Base-by-base conservation (phyloP, 2,329 filamentous ascomycete genomes). In the Trichoderma sp. region DNA sequence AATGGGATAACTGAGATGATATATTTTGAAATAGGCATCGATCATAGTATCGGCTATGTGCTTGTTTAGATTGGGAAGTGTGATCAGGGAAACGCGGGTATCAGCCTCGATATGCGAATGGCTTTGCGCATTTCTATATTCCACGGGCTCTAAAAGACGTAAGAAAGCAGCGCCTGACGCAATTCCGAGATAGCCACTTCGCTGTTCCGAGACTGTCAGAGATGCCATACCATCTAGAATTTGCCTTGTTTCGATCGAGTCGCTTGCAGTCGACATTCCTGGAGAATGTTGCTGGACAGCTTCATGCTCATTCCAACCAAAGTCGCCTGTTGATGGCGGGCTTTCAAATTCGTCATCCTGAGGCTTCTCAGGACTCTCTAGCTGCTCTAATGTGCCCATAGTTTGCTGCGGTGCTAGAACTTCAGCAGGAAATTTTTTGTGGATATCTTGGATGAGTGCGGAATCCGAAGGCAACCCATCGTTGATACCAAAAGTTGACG, bases 1-100 rank as follows among this genome's bases (percentile, higher is more conserved):
- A 8, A 84, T 77, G 0, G 82, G 83, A 67, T 83, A 84, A 32
- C 77, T 79, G 22, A 78, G 71, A 69, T 84, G 81, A 70, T 82
- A 83, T 19, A 79, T 73, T 1, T 74, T 71, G 67, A 84, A 84
- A 70, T 83, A 83, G 1, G 79, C 76, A 53, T 80, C 76, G 12
- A 81, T 78, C 67, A 81, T 78, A 29, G 71, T 66, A 52, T 78
- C 75, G 27, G 73, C 67, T 50, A 77, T 75, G 68, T 73, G 77
- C 5, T 73, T 73, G 35, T 78, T 79, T 2, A 75, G 74, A 9
- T 78, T 78, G 2, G 76, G 77, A 25, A 78, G 77, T 4, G 29
- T 25, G 27, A 65, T 34, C 2, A 68, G 32, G 0, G 71, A 70
- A 34, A 76, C 56, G 10, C 71, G 58, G 4, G 70, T 67, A 1